Evolutionary conservation across 1,284 basidiomycete species (phyloP).

Genomic region (Moesziomyces sp.): DNA sequence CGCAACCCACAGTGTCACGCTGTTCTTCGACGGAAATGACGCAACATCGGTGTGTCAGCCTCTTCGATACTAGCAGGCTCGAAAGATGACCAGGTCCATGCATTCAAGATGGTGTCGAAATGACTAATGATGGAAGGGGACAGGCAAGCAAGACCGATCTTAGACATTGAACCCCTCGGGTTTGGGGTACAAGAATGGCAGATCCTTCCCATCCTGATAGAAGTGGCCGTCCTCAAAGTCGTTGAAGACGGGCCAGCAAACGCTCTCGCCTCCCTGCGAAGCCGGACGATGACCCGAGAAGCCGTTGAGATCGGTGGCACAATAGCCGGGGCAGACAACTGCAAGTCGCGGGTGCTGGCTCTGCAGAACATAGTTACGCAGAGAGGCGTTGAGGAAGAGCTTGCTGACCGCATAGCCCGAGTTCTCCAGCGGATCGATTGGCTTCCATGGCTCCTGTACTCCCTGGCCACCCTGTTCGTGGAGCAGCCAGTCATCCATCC

Average conservation of each 20-base stretch:
- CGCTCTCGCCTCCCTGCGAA: conserved; percentile 16
- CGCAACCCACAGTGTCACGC: no score
- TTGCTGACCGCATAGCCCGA: conserved; percentile 16
- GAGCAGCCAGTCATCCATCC: conserved; percentile 14
- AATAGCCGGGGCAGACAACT: conserved; percentile 24
- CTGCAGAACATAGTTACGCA: conserved; percentile 6
- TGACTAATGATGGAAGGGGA: not conserved
- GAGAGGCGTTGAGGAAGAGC: conserved; percentile 11
- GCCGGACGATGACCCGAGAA: conserved; percentile 8
- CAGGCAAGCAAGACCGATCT: not conserved
- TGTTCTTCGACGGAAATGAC: no score
- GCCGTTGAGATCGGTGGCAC: conserved; percentile 17
- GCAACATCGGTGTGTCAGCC: no score
- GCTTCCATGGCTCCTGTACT: conserved; percentile 7
- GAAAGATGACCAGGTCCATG: no score
- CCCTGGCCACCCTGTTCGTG: not conserved
- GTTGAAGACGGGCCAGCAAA: conserved; percentile 20
- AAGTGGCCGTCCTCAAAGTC: conserved; percentile 14
- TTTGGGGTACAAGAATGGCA: not conserved
- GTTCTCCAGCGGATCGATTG: not conserved
- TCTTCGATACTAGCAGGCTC: no score
- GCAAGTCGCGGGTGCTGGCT: not conserved
- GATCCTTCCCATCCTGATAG: conserved; percentile 14
- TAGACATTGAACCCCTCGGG: not conserved
- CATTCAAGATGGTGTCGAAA: not conserved